phyloP scores from a whole-genome alignment of 306 rosid species.

The Arachis hypogaea region DNA sequence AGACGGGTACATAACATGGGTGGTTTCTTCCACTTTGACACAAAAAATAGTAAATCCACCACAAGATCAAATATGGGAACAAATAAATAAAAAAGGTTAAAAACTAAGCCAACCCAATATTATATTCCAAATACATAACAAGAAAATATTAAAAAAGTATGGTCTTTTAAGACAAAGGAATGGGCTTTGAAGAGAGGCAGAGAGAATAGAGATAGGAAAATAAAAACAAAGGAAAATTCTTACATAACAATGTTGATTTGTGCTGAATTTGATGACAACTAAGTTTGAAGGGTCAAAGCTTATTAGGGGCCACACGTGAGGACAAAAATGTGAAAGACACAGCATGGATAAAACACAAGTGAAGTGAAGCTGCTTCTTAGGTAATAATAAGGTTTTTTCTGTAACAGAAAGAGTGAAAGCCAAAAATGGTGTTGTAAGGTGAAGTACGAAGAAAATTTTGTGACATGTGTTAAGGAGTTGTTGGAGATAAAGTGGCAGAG shows the following conservation, averaged over 20 bases:
- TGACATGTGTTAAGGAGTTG: background rate
- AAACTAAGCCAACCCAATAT: background rate
- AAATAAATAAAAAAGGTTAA: background rate
- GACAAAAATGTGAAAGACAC: background rate
- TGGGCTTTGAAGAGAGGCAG: background rate
- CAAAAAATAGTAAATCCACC: background rate
- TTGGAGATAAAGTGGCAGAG: constrained; percentile 8
- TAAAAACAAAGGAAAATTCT: background rate
- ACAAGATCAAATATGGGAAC: background rate
- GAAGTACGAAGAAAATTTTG: background rate
- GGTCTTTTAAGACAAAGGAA: background rate
- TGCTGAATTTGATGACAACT: background rate
- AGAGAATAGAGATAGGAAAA: background rate
- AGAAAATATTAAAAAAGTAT: background rate
- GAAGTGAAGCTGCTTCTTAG: background rate
- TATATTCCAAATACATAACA: background rate
- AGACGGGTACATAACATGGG: constrained; percentile 41
- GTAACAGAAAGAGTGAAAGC: background rate
- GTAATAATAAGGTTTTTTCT: background rate
- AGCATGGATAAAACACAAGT: background rate
- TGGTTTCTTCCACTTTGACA: constrained; percentile 17
- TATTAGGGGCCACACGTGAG: background rate
- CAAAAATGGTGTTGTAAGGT: background rate
- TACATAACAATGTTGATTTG: background rate
- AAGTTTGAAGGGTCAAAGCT: constrained; percentile 2